Evolutionary conservation across 345 rosid genomes (phyloP).

Genomic region (Psidium friedrichsthalianum): DNA sequence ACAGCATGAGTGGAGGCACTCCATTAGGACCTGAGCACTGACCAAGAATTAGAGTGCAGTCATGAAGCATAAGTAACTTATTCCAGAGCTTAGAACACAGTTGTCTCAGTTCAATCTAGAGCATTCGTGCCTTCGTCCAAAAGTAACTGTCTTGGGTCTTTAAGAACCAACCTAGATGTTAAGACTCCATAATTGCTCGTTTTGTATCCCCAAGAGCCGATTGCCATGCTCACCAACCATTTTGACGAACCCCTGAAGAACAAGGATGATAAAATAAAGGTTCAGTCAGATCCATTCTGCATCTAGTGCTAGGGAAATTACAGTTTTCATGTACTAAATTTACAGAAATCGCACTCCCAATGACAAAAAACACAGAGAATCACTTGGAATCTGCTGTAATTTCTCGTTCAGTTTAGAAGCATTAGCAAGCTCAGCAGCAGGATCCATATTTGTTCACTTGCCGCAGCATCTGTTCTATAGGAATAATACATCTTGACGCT

Average conservation of each 20-base stretch:
- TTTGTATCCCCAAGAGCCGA: background rate
- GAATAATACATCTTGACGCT: background rate
- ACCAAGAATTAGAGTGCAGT: background rate
- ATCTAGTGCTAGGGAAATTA: background rate
- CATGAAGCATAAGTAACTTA: background rate
- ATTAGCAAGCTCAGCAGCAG: background rate
- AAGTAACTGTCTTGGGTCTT: background rate
- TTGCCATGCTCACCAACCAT: background rate
- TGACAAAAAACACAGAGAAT: background rate
- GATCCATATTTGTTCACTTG: background rate
- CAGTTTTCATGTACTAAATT: background rate
- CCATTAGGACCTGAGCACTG: conserved; percentile 46
- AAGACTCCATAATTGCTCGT: background rate
- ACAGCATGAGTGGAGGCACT: conserved; percentile 55
- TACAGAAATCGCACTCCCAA: background rate
- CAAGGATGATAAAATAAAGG: background rate
- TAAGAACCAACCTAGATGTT: background rate
- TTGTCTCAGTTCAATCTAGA: background rate
- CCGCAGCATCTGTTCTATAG: background rate
- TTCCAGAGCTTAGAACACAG: background rate
- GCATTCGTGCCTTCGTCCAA: background rate
- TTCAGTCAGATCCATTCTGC: background rate
- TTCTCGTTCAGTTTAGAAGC: background rate
- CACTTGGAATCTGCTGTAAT: background rate
- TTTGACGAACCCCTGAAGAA: background rate